phyloP scores from a whole-genome alignment of 768 basidiomycete species.

The Phanerochaete carnosa region DNA sequence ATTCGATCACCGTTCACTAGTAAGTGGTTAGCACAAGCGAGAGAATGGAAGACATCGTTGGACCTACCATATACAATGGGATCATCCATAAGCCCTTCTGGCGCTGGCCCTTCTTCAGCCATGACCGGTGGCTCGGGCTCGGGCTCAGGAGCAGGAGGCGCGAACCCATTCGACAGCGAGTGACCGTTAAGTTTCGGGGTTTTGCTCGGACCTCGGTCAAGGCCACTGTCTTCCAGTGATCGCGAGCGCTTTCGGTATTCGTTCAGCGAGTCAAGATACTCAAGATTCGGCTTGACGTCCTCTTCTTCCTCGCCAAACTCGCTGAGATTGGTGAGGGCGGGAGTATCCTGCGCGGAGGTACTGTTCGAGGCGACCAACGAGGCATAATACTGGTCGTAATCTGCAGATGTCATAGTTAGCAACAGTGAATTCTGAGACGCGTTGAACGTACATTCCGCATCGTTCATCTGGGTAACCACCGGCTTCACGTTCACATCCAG shows the following conservation, averaged over 20 bases:
- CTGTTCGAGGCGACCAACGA: conserved; percentile 63
- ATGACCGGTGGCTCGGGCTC: conserved; percentile 13
- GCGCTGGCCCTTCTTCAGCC: conserved; percentile 9
- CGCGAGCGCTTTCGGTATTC: conserved; percentile 74
- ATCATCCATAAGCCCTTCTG: conserved; percentile 40
- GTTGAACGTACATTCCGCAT: conserved; percentile 60
- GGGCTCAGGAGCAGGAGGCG: conserved; percentile 9
- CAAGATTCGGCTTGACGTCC: conserved; percentile 62
- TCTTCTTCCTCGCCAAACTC: conserved; percentile 62
- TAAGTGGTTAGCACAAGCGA: conserved; percentile 5
- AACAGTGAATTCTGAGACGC: not conserved
- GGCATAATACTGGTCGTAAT: conserved; percentile 83
- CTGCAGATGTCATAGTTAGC: conserved; percentile 32
- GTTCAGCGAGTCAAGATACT: conserved; percentile 67
- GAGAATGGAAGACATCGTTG: not conserved
- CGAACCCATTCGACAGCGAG: conserved; percentile 1
- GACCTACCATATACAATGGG: conserved; percentile 62
- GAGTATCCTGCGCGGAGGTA: conserved; percentile 59
- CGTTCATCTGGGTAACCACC: conserved; percentile 39
- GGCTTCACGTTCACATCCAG: conserved; percentile 45
- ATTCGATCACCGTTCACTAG: conserved; percentile 75
- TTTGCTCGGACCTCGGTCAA: conserved; percentile 15
- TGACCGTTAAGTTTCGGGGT: conserved; percentile 9
- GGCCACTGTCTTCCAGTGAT: conserved; percentile 45
- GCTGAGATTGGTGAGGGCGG: conserved; percentile 47